Evolutionary conservation across 2,329 filamentous ascomycete species (phyloP).

Genomic region (Neopestalotiopsis rosae): DNA sequence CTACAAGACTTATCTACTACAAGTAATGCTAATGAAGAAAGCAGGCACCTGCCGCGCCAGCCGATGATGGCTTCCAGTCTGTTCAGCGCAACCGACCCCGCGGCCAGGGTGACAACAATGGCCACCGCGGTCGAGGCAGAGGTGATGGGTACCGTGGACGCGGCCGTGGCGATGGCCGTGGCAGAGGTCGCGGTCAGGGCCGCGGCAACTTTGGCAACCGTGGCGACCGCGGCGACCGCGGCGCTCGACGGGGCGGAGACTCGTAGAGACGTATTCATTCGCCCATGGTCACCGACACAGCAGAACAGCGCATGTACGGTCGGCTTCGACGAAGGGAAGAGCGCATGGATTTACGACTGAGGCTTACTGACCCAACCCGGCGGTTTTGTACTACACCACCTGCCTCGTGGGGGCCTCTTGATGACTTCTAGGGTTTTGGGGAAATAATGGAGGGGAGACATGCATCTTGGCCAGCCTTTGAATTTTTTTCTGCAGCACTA

Average conservation of each 20-base stretch:
- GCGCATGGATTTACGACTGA: neutral
- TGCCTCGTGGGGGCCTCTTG: neutral
- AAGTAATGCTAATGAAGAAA: neutral
- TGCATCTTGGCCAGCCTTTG: constrained; percentile 24
- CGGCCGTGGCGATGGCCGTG: constrained; percentile 32
- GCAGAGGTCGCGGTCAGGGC: constrained; percentile 34
- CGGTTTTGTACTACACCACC: neutral
- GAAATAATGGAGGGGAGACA: neutral
- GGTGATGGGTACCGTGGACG: constrained; percentile 33
- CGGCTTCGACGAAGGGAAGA: constrained; percentile 1
- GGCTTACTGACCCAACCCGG: constrained; percentile 4
- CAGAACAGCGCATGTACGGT: neutral
- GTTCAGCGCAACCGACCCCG: constrained; percentile 39
- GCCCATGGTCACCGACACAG: constrained; percentile 20
- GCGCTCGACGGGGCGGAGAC: constrained; percentile 34
- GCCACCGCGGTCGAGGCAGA: constrained; percentile 25
- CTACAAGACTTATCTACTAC: neutral
- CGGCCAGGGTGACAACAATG: constrained; percentile 35
- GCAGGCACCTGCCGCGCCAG: constrained; percentile 29
- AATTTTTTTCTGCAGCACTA: constrained; percentile 26
- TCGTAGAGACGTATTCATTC: constrained; percentile 34
- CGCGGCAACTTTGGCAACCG: constrained; percentile 29
- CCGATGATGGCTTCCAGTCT: constrained; percentile 38
- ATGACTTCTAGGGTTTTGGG: constrained; percentile 2
- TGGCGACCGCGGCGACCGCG: constrained; percentile 29